Evolutionary conservation across 1,284 basidiomycete genomes (phyloP).

Genomic region (Microbotryum silenes-acaulis): DNA sequence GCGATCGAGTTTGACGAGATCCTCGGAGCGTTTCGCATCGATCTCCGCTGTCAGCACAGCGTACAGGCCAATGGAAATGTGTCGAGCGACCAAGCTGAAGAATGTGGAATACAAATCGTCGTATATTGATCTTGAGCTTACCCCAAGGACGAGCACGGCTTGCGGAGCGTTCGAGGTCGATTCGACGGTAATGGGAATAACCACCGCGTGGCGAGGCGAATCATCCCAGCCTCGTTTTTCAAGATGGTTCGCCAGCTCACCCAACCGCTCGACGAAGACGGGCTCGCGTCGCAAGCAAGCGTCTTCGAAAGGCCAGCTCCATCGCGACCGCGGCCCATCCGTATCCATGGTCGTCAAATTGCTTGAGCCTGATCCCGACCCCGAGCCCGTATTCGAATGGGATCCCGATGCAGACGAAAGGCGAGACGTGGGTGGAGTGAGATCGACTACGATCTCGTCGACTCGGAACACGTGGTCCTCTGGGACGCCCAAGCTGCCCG

Average conservation of each 20-base stretch:
- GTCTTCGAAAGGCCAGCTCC: slow-evolving; percentile 27
- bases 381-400: background rate
- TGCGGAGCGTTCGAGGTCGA: slow-evolving; percentile 36
- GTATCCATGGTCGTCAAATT: slow-evolving; percentile 16
- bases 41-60: slow-evolving; percentile 37
- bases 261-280: slow-evolving; percentile 23
- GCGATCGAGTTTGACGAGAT: slow-evolving; percentile 43
- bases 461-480: slow-evolving; percentile 22
- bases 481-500: slow-evolving; percentile 16
- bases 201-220: slow-evolving; percentile 39
- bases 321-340: slow-evolving; percentile 7
- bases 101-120: slow-evolving; percentile 20
- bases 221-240: slow-evolving; percentile 40
- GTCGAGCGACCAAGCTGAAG: slow-evolving; percentile 20
- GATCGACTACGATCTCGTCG: slow-evolving; percentile 17
- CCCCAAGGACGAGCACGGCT: slow-evolving; percentile 42
- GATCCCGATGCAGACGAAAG: slow-evolving; percentile 18
- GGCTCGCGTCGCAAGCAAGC: slow-evolving; percentile 23
- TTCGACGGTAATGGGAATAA: slow-evolving; percentile 41
- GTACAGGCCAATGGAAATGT: slow-evolving; percentile 25
- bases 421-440: slow-evolving; percentile 15
- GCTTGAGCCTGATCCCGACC: slow-evolving; percentile 9
- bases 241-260: slow-evolving; percentile 11
- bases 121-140: slow-evolving; percentile 36
- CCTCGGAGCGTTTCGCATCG: slow-evolving; percentile 41